These are phyloP conservation scores for Lactarius hengduanensis DNA, from an alignment of 768 basidiomycete genomes.

Conservation along the genomic window DNA sequence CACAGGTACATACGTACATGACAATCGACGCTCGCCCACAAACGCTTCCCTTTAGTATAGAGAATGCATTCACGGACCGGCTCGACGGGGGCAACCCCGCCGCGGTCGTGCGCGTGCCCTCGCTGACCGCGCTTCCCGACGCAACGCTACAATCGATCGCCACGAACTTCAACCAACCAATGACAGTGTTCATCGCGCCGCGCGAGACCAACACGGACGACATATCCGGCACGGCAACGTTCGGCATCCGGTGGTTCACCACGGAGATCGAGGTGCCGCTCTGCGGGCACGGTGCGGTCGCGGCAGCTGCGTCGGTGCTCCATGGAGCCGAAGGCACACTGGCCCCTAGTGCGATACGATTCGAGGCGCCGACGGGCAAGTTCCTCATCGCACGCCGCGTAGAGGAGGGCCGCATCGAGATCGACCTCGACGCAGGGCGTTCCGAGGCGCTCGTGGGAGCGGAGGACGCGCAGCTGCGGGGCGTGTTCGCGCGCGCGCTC, in stretches of 20 bases:
- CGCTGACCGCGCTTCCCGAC: conserved; percentile 21
- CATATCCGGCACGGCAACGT: conserved; percentile 1
- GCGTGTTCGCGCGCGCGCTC: conserved; percentile 7
- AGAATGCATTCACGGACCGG: conserved; percentile 37
- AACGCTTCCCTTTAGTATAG: conserved; percentile 29
- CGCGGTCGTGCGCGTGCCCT: conserved; percentile 34
- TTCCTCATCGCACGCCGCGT: conserved; percentile 17
- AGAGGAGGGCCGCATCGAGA: conserved; percentile 17
- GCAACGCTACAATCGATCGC: conserved; percentile 28
- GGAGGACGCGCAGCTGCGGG: conserved; percentile 21
- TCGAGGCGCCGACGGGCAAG: conserved; percentile 13
- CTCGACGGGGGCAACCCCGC: conserved; percentile 37
- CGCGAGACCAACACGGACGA: background rate
- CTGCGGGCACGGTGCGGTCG: conserved; percentile 40
- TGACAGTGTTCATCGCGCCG: conserved; percentile 29
- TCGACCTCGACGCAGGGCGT: conserved; percentile 23
- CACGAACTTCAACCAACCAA: conserved; percentile 30
- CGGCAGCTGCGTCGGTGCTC: conserved; percentile 28
- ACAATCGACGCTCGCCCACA: conserved; percentile 4
- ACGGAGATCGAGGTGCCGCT: conserved; percentile 31
- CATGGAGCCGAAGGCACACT: background rate
- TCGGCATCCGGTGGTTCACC: conserved; percentile 36
- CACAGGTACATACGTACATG: background rate
- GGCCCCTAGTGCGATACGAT: conserved; percentile 4
- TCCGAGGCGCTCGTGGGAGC: conserved; percentile 6